Percentiles rank a stretch among this genome's conserved stretches.
Evolutionary conservation across 192 early-diverging fungal species (phyloP).

Genomic region (Chytriomyces sp.): DNA sequence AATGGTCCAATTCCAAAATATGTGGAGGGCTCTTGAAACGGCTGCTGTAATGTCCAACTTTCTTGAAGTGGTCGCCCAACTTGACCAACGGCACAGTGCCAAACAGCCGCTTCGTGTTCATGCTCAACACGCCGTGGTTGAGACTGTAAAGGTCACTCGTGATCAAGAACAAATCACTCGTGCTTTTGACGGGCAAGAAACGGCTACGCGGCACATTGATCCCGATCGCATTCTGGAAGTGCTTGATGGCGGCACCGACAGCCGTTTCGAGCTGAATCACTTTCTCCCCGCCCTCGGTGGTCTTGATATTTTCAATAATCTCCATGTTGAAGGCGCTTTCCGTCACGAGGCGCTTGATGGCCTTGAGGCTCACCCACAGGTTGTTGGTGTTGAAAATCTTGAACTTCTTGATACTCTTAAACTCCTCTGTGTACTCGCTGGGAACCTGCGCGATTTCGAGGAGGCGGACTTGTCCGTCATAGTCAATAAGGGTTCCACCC

Average conservation of each 20-base stretch:
- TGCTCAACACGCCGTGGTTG: conserved; percentile 86
- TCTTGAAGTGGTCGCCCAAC: conserved; percentile 98
- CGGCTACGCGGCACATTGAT: conserved; percentile 97
- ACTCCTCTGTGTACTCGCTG: conserved; percentile 91
- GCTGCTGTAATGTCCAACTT: conserved; percentile 83
- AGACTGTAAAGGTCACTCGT: conserved; percentile 93
- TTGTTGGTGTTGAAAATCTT: conserved; percentile 97
- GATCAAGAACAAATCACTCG: conserved; percentile 95
- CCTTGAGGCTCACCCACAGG: conserved; percentile 54
- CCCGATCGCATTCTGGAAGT: conserved; percentile 92
- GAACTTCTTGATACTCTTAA: conserved; percentile 99
- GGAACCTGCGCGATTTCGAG: conserved; percentile 99
- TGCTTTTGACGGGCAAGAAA: conserved; percentile 98
- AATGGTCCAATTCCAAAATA: conserved; percentile 95
- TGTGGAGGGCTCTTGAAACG: conserved; percentile 94
- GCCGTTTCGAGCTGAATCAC: conserved; percentile 99
- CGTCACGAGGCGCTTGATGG: conserved; percentile 74
- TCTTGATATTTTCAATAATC: conserved; percentile 97
- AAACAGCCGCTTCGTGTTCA: conserved; percentile 95
- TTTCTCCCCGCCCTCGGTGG: conserved; percentile 89
- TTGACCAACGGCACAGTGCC: conserved; percentile 92
- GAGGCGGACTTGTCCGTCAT: conserved; percentile 89
- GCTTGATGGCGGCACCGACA: conserved; percentile 98
- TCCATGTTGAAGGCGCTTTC: conserved; percentile 81
- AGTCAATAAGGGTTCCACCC: conserved; percentile 99